A percentile compares a stretch with the other conserved stretches of the same genome.
These are phyloP conservation scores for Plasmodium gonderi DNA, from an alignment of 169 alveolate genomes.

Conservation along the genomic window DNA sequence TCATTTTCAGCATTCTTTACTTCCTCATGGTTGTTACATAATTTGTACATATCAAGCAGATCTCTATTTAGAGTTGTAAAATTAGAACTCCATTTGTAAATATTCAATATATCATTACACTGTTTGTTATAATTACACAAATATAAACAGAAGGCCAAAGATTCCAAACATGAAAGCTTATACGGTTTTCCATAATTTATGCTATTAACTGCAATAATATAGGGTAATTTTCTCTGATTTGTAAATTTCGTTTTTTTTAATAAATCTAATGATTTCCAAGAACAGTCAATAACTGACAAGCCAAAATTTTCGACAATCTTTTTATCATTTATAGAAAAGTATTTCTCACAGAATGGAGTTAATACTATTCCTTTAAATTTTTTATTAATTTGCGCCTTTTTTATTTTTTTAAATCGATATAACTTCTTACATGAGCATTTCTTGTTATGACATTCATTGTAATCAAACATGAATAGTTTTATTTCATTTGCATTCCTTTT, in stretches of 20 bases:
- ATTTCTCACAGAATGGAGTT: constrained; percentile 74
- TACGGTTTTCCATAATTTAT: constrained; percentile 76
- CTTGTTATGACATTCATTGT: constrained; percentile 71
- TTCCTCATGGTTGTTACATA: constrained; percentile 66
- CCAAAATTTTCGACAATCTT: constrained; percentile 52
- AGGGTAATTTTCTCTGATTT: constrained; percentile 73
- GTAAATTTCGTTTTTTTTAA: constrained; percentile 58
- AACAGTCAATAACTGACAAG: constrained; percentile 72
- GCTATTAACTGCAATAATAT: constrained; percentile 73
- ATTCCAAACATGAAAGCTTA: constrained; percentile 73
- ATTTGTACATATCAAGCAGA: constrained; percentile 54
- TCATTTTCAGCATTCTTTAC: constrained; percentile 64
- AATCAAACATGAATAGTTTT: constrained; percentile 73
- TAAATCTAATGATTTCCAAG: constrained; percentile 74
- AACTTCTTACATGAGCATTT: constrained; percentile 74
- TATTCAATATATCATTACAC: constrained; percentile 50
- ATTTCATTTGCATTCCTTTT: constrained; percentile 2
- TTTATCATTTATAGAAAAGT: constrained; percentile 67
- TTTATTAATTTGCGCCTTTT: constrained; percentile 58
- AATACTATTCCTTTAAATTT: constrained; percentile 75
- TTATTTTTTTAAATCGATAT: constrained; percentile 71
- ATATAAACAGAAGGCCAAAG: constrained; percentile 72
- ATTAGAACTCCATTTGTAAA: constrained; percentile 69
- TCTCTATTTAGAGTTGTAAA: constrained; percentile 65
- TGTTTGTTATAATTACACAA: constrained; percentile 70